Evolutionary conservation across 2,329 filamentous ascomycete genomes (phyloP).

Genomic region (Colletotrichum lupini): DNA sequence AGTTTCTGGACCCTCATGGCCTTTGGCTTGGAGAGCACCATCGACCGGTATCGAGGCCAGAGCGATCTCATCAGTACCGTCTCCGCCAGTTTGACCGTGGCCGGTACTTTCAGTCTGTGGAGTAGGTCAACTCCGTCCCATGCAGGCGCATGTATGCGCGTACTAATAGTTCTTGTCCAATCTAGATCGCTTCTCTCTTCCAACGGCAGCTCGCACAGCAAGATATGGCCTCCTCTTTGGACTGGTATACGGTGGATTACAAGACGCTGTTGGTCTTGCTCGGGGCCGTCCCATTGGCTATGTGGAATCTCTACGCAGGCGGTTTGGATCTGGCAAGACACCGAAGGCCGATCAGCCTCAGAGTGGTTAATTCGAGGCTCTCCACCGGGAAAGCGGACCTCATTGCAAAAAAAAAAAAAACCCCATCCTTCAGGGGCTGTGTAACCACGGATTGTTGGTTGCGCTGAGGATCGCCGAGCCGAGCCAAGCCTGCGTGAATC

Average conservation of each 20-base stretch:
- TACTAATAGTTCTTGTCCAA: conserved; percentile 6
- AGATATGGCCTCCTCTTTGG: conserved; percentile 84
- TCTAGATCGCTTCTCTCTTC: conserved; percentile 81
- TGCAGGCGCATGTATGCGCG: background rate
- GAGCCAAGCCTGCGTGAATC: background rate
- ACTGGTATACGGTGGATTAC: conserved; percentile 80
- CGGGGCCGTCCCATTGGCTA: conserved; percentile 81
- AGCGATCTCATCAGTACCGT: conserved; percentile 85
- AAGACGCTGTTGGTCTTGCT: conserved; percentile 77
- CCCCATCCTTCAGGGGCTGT: background rate
- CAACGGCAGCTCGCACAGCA: conserved; percentile 81
- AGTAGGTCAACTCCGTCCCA: conserved; percentile 64
- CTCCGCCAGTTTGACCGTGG: conserved; percentile 84
- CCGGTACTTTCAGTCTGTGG: conserved; percentile 87
- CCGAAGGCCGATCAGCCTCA: background rate
- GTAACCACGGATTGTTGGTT: background rate
- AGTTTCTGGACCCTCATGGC: conserved; percentile 81
- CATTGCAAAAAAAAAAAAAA: background rate
- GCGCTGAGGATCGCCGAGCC: too few relatives aligned
- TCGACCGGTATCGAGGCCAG: conserved; percentile 77
- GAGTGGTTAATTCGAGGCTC: background rate
- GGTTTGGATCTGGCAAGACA: conserved; percentile 34
- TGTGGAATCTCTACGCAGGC: conserved; percentile 72
- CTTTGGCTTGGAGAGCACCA: conserved; percentile 84
- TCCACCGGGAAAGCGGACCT: background rate